phyloP scores from a whole-genome alignment of 768 basidiomycete species.

The Exsudoporus frostii region DNA sequence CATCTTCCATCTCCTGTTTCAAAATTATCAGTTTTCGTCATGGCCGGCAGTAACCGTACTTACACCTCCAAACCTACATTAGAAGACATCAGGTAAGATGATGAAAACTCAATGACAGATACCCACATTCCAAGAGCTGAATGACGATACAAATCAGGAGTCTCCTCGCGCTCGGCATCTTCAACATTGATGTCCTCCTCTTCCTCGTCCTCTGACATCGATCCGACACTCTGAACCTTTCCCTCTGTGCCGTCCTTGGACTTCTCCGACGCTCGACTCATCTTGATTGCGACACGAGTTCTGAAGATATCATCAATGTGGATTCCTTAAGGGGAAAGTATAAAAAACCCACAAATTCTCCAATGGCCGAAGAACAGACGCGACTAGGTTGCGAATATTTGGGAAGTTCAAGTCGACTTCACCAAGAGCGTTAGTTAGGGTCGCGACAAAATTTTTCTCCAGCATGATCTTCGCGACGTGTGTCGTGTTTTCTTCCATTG shows the following conservation, averaged over 20 bases:
- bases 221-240: conserved; percentile 40
- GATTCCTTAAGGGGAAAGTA: not conserved
- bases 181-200: conserved; percentile 58
- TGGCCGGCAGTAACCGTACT: conserved; percentile 31
- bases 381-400: conserved; percentile 80
- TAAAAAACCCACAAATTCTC: conserved; percentile 72
- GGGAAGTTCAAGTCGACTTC: conserved; percentile 97
- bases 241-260: conserved; percentile 54
- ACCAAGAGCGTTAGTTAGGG: conserved; percentile 80
- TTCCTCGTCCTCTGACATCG: conserved; percentile 45
- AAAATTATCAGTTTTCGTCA: conserved; percentile 16
- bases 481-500: conserved; percentile 70
- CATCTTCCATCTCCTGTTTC: conserved; percentile 80
- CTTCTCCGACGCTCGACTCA: conserved; percentile 78
- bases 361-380: conserved; percentile 81
- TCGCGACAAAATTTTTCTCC: conserved; percentile 93
- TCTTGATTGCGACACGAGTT: conserved; percentile 96
- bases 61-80: conserved; percentile 70
- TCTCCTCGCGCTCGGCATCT: conserved; percentile 64
- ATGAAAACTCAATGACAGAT: not conserved
- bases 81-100: conserved; percentile 6
- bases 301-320: conserved; percentile 39
- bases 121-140: conserved; percentile 92
- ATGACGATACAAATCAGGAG: conserved; percentile 92
- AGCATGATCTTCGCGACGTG: conserved; percentile 98